Percentiles rank a stretch among this genome's conserved stretches.
phyloP scores from a whole-genome alignment of 495 filamentous ascomycete genomes.

The Symbiotaphrina buchneri region DNA sequence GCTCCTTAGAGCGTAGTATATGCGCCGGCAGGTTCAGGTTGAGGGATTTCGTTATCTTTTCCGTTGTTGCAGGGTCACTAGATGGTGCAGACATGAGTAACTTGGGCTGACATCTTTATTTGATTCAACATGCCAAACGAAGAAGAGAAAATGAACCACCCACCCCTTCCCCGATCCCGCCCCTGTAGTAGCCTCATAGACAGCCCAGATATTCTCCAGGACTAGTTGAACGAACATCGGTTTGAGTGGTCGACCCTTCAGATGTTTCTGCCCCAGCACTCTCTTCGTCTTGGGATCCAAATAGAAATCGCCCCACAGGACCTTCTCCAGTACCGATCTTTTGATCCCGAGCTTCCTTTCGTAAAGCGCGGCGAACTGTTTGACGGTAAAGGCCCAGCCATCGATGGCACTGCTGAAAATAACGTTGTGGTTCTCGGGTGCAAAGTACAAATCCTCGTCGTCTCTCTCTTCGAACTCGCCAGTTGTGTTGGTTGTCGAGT shows the following conservation, averaged over 20 bases:
- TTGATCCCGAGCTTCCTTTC: conserved; percentile 97
- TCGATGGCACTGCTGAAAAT: conserved; percentile 96
- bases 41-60: conserved; percentile 89
- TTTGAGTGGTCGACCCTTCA: conserved; percentile 77
- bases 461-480: conserved; percentile 65
- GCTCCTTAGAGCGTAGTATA: conserved; percentile 65
- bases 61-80: conserved; percentile 60
- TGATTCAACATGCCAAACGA: conserved; percentile 7
- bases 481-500: conserved; percentile 11
- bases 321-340: conserved; percentile 71
- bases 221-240: conserved; percentile 98
- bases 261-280: conserved; percentile 72
- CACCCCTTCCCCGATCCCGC: conserved; percentile 66
- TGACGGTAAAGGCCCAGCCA: conserved; percentile 92
- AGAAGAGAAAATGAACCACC: conserved; percentile 10
- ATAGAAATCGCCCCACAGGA: conserved; percentile 94
- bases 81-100: conserved; percentile 1
- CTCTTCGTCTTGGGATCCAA: conserved; percentile 93
- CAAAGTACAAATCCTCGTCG: conserved; percentile 95
- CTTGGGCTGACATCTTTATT: conserved; percentile 9
- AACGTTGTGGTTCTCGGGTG: conserved; percentile 94
- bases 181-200: conserved; percentile 76
- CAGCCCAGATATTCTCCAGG: conserved; percentile 90
- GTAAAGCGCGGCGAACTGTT: conserved; percentile 83
- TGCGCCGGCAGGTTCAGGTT: conserved; percentile 65